These are phyloP conservation scores for Ophiocordyceps camponoti-saundersi DNA, from an alignment of 2,329 filamentous ascomycete genomes.

Conservation along the genomic window DNA sequence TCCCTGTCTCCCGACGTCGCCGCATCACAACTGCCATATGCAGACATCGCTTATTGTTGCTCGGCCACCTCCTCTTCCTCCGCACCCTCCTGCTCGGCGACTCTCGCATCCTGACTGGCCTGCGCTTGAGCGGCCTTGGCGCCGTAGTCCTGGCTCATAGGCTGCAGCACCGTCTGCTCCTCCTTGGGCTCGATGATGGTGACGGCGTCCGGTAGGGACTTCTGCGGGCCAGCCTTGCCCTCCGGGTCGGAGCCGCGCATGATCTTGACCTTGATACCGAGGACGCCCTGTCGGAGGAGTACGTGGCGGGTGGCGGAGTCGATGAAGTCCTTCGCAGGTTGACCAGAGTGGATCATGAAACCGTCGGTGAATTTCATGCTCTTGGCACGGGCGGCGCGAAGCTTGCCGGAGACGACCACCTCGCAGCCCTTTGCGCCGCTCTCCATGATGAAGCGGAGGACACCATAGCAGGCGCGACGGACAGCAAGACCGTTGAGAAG, in stretches of 20 bases:
- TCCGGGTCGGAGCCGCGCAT: conserved; percentile 99
- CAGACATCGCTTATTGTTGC: conserved; percentile 17
- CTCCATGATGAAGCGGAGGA: conserved; percentile 99
- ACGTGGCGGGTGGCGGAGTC: conserved; percentile 97
- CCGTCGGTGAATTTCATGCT: conserved; percentile 99
- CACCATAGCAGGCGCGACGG: conserved; percentile 98
- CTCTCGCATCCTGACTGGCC: conserved; percentile 43
- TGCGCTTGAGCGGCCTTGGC: conserved; percentile 67
- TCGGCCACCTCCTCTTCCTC: conserved; percentile 21
- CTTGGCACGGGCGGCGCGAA: conserved; percentile 97
- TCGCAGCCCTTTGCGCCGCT: conserved; percentile 98
- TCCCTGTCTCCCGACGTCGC: conserved; percentile 2
- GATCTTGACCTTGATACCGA: conserved; percentile 99
- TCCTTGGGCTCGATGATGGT: conserved; percentile 99
- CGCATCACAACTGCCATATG: neutral
- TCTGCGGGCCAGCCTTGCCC: conserved; percentile 95
- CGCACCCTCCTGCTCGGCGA: conserved; percentile 40
- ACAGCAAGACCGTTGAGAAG: conserved; percentile 98
- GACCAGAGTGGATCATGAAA: conserved; percentile 99
- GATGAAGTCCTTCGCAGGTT: conserved; percentile 99
- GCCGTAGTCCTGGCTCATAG: conserved; percentile 96
- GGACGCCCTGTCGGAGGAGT: conserved; percentile 97
- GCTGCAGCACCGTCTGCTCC: conserved; percentile 87
- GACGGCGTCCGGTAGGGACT: conserved; percentile 94
- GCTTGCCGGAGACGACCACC: conserved; percentile 98